Evolutionary conservation across 805 yeast genomes (phyloP).

Genomic region (Scheffersomyces spartinae): DNA sequence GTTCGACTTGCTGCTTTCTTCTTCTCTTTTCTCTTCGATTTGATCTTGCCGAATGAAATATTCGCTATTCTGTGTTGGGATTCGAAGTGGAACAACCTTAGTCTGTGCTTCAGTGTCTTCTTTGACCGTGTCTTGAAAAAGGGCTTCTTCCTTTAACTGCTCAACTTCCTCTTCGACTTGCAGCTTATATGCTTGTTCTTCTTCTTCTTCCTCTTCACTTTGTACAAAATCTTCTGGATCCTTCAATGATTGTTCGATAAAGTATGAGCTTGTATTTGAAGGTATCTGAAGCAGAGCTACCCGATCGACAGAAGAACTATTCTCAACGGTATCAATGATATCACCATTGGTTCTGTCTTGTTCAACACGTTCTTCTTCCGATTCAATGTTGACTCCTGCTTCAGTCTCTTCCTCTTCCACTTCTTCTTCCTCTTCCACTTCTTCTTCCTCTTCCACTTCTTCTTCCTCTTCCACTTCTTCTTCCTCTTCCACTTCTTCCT

Average conservation of each 20-base stretch:
- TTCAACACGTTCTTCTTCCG: neutral
- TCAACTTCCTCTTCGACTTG: conserved; percentile 1
- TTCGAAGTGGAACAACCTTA: too few relatives aligned
- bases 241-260: too few relatives aligned
- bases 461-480: conserved; percentile 1
- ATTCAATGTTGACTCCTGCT: neutral
- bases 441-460: conserved; percentile 1
- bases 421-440: neutral
- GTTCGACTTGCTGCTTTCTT: too few relatives aligned
- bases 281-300: too few relatives aligned
- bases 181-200: conserved; percentile 5
- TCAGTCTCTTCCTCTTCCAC: conserved; percentile 1
- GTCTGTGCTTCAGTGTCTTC: neutral
- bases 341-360: neutral
- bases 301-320: too few relatives aligned
- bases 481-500: conserved; percentile 1
- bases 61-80: too few relatives aligned
- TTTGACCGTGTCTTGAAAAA: conserved; percentile 1
- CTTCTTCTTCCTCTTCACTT: conserved; percentile 10
- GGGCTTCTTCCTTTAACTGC: neutral
- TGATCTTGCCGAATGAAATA: too few relatives aligned
- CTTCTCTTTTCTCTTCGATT: too few relatives aligned
- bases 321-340: too few relatives aligned
- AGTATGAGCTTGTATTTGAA: too few relatives aligned
- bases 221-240: conserved; percentile 5